These are phyloP conservation scores for Colletotrichum cordylinicola DNA, from an alignment of 2,329 filamentous ascomycete genomes.

Conservation along the genomic window DNA sequence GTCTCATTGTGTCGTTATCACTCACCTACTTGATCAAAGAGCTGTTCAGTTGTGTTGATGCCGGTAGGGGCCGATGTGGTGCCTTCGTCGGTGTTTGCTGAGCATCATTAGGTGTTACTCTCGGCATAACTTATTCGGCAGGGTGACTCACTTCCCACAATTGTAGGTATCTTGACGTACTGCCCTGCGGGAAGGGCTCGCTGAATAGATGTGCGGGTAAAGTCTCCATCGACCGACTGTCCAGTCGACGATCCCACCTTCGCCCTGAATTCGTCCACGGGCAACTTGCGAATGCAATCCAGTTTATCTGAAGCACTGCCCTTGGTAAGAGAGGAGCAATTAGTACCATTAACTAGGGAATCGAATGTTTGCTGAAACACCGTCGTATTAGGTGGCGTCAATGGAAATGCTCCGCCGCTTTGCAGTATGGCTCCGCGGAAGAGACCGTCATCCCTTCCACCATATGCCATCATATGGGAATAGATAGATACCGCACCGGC, in stretches of 20 bases:
- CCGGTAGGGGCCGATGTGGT: constrained; percentile 56
- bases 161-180: constrained; percentile 68
- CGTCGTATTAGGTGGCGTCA: constrained; percentile 4
- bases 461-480: constrained; percentile 54
- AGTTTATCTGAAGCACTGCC: constrained; percentile 24
- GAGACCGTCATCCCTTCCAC: constrained; percentile 55
- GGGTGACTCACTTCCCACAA: constrained; percentile 51
- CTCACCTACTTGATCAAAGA: constrained; percentile 28
- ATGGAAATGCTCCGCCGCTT: constrained; percentile 40
- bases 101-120: not conserved
- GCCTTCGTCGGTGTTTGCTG: constrained; percentile 67
- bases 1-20: constrained; percentile 35
- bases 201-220: constrained; percentile 43
- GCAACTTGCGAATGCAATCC: constrained; percentile 34
- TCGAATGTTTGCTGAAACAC: constrained; percentile 38
- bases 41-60: constrained; percentile 60
- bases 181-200: constrained; percentile 57
- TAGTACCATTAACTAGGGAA: not conserved
- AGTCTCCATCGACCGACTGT: constrained; percentile 41
- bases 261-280: constrained; percentile 31
- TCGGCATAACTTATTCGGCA: not conserved
- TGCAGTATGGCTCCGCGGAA: constrained; percentile 59
- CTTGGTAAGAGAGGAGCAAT: not conserved
- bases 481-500: not conserved
- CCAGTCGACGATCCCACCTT: constrained; percentile 29